phyloP scores from a whole-genome alignment of 1,139 yeast genomes.

The Zygosaccharomyces pseudobailii region DNA sequence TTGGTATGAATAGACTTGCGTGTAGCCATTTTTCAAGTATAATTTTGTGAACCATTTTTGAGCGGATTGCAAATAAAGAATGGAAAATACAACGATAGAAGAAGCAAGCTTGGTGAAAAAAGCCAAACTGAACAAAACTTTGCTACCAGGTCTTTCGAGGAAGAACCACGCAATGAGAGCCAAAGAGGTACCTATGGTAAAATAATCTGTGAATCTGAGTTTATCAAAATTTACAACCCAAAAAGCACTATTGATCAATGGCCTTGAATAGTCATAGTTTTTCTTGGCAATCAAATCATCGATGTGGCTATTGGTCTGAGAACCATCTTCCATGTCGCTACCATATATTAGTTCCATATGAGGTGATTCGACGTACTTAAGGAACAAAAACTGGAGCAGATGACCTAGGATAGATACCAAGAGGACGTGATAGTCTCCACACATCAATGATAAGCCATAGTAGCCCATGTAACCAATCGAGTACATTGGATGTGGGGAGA shows the following conservation, averaged over 20 bases:
- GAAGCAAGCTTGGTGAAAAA: constrained; percentile 50
- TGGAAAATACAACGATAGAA: constrained; percentile 47
- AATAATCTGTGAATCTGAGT: constrained; percentile 61
- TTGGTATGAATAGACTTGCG: constrained; percentile 63
- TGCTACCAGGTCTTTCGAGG: constrained; percentile 37
- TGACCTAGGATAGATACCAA: constrained; percentile 74
- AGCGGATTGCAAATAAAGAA: constrained; percentile 58
- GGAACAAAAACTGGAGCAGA: constrained; percentile 70
- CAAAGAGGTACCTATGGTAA: constrained; percentile 46
- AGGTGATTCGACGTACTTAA: constrained; percentile 78
- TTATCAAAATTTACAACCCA: constrained; percentile 54
- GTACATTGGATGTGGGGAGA: constrained; percentile 94
- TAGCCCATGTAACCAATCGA: constrained; percentile 87
- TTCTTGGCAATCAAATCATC: constrained; percentile 36
- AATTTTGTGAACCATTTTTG: constrained; percentile 62
- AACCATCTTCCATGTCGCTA: constrained; percentile 22
- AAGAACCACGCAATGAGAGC: constrained; percentile 46
- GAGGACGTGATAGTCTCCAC: constrained; percentile 70
- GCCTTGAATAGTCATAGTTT: constrained; percentile 45
- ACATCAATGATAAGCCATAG: constrained; percentile 76
- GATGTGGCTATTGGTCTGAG: constrained; percentile 19
- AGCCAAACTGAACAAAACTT: constrained; percentile 44
- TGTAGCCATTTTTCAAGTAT: constrained; percentile 62
- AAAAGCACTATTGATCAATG: constrained; percentile 47
- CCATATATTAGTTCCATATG: constrained; percentile 79